A percentile compares a stretch with the other conserved stretches of the same genome.
Evolutionary conservation across 1,284 basidiomycete genomes (phyloP).

Genomic region (Marasmius fiardii): DNA sequence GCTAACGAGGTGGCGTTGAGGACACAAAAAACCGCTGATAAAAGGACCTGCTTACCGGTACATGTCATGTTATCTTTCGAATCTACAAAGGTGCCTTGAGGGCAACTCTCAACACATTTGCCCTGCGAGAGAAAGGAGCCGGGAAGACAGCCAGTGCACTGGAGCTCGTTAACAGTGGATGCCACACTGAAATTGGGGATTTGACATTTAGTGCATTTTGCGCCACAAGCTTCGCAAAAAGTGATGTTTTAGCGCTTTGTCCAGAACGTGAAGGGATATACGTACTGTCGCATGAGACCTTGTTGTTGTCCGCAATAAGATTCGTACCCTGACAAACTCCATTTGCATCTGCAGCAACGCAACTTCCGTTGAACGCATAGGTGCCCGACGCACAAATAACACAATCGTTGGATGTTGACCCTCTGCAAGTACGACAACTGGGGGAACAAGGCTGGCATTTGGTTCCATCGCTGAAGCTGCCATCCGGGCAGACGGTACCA

Average conservation of each 20-base stretch:
- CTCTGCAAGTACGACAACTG: conserved; percentile 68
- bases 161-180: conserved; percentile 60
- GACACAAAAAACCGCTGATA: conserved; percentile 2
- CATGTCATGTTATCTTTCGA: conserved; percentile 71
- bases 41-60: conserved; percentile 30
- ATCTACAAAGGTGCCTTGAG: conserved; percentile 66
- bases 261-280: conserved; percentile 14
- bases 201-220: conserved; percentile 74
- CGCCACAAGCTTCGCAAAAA: conserved; percentile 55
- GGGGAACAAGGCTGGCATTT: conserved; percentile 59
- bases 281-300: conserved; percentile 77
- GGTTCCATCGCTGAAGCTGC: conserved; percentile 58
- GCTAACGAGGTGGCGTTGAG: conserved; percentile 35
- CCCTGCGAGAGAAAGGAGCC: conserved; percentile 71
- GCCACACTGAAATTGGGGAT: conserved; percentile 67
- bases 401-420: conserved; percentile 66
- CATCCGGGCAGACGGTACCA: conserved; percentile 60
- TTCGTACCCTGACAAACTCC: conserved; percentile 71
- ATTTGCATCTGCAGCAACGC: conserved; percentile 58
- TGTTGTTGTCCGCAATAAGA: conserved; percentile 77
- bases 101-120: conserved; percentile 65
- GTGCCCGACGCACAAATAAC: conserved; percentile 58
- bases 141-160: conserved; percentile 75
- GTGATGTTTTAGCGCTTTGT: conserved; percentile 4
- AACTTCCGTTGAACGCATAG: conserved; percentile 61